Evolutionary conservation across 176 grass and related monocot genomes (phyloP), one percentile per base, ranked within the genome.

Genomic region (Guadua angustifolia): DNA sequence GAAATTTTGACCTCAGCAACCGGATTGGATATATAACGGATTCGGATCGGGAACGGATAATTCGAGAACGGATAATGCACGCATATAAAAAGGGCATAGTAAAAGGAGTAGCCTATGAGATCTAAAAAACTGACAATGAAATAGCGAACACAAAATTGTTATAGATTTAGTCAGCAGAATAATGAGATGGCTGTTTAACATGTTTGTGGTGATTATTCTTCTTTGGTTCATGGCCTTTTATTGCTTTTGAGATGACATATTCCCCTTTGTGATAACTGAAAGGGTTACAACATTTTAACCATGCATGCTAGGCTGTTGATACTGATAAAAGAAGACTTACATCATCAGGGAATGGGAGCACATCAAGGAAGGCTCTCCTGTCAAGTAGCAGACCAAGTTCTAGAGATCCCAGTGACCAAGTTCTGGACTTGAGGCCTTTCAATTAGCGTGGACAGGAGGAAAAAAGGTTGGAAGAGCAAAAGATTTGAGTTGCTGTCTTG

Each of bases 371-470:
- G 73, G 93, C 90, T 21, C 77, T 95, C 51, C 77, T 88, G 26
- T 95, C 93, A 21, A 90, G 88, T 66, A 90, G 85, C 90, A 82
- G 88, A 71, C 91, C 88, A 73, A 83, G 58, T 82, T 95, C 90
- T 77, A 83, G 84, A 80, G 93, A 92, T 55, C 88, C 83, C 24
- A 87, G 73, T 82, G 89, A 85, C 50, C 80, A 87, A 80, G n/a
- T n/a, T n/a, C 86, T 67, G 88, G 94, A 17, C 69, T 86, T 4
- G 94, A 96, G 63, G 89, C 63, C 94, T 96, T 74, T 87, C 94
- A 76, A 93, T 96, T 74, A 92, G 90, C 21, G 87, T 87, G 9
- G 90, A 92, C 60, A 91, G 86, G 86, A 93, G 87, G 84, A 96
- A 88, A 89, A 59, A 88, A 82, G 46, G 45, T 63, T 33, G 14